These are phyloP conservation scores for Aspergillus fijiensis DNA, from an alignment of 2,329 filamentous ascomycete genomes.

Conservation along the genomic window DNA sequence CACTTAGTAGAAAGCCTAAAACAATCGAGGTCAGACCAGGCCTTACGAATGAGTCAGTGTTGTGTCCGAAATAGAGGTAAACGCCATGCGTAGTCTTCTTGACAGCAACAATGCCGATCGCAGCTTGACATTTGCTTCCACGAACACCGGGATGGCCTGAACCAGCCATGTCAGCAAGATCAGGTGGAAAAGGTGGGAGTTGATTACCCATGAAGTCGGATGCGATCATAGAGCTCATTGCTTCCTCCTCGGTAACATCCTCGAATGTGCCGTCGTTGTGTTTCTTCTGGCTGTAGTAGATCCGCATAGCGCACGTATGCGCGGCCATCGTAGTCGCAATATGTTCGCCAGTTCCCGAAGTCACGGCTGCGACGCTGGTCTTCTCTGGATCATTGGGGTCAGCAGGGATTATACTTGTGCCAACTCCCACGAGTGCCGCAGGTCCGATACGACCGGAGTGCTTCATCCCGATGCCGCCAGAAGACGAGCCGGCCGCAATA, in stretches of 20 bases:
- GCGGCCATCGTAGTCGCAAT: slow-evolving; percentile 96
- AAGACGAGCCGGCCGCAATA: slow-evolving; percentile 93
- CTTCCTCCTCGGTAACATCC: slow-evolving; percentile 72
- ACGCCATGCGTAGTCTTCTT: slow-evolving; percentile 77
- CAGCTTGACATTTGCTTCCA: slow-evolving; percentile 75
- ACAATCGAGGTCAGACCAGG: background rate
- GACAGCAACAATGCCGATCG: slow-evolving; percentile 86
- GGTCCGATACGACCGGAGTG: slow-evolving; percentile 88
- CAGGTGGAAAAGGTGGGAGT: no score
- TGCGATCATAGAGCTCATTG: slow-evolving; percentile 72
- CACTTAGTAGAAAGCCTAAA: slow-evolving; percentile 6
- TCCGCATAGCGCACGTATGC: slow-evolving; percentile 76
- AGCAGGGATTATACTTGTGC: slow-evolving; percentile 81
- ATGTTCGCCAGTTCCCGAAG: slow-evolving; percentile 94
- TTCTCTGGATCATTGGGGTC: slow-evolving; percentile 68
- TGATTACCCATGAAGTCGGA: slow-evolving; percentile 80
- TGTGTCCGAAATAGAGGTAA: slow-evolving; percentile 91
- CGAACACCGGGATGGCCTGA: slow-evolving; percentile 74
- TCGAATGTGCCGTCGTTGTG: slow-evolving; percentile 61
- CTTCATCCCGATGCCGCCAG: slow-evolving; percentile 98
- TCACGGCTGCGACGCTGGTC: slow-evolving; percentile 76
- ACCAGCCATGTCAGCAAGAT: slow-evolving; percentile 5
- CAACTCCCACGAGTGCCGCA: slow-evolving; percentile 87
- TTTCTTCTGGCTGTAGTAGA: slow-evolving; percentile 70
- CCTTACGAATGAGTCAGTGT: slow-evolving; percentile 76